phyloP scores from a whole-genome alignment of 1,284 basidiomycete species.

The Melampsora allii-populina region DNA sequence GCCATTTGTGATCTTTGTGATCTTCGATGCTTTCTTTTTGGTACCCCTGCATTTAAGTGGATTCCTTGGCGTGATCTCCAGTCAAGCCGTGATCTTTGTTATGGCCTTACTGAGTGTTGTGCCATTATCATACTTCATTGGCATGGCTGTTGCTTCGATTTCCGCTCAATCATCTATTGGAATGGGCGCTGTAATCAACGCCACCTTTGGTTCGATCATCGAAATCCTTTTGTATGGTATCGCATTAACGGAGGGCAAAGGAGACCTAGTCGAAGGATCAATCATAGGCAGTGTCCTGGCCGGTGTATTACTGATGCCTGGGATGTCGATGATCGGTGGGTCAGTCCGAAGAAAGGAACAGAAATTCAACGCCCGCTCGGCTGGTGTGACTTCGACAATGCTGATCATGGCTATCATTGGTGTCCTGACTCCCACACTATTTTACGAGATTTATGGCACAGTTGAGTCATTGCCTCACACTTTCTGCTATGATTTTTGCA shows the following conservation, averaged over 20 bases:
- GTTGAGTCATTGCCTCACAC: constrained; percentile 59
- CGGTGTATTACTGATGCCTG: constrained; percentile 95
- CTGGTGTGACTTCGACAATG: constrained; percentile 98
- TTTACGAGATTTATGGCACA: constrained; percentile 98
- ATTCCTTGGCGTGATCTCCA: constrained; percentile 68
- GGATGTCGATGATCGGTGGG: constrained; percentile 92
- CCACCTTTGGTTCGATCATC: constrained; percentile 96
- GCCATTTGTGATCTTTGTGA: constrained; percentile 90
- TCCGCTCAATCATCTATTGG: constrained; percentile 97
- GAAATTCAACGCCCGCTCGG: constrained; percentile 95
- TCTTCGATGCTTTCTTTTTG: constrained; percentile 85
- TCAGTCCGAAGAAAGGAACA: constrained; percentile 90
- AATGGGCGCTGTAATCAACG: constrained; percentile 99
- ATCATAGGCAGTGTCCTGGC: constrained; percentile 93
- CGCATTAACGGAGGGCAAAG: constrained; percentile 82
- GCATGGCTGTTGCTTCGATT: constrained; percentile 99
- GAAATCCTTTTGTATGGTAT: constrained; percentile 93
- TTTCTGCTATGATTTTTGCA: neutral
- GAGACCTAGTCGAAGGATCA: constrained; percentile 90
- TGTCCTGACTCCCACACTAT: constrained; percentile 88
- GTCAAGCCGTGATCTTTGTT: constrained; percentile 76
- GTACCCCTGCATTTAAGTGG: constrained; percentile 61
- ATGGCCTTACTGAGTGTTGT: constrained; percentile 87
- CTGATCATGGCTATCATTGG: constrained; percentile 99
- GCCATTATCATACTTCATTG: constrained; percentile 97